Base-by-base conservation (phyloP, 2,329 filamentous ascomycete species). In the Penicillium sp. region DNA sequence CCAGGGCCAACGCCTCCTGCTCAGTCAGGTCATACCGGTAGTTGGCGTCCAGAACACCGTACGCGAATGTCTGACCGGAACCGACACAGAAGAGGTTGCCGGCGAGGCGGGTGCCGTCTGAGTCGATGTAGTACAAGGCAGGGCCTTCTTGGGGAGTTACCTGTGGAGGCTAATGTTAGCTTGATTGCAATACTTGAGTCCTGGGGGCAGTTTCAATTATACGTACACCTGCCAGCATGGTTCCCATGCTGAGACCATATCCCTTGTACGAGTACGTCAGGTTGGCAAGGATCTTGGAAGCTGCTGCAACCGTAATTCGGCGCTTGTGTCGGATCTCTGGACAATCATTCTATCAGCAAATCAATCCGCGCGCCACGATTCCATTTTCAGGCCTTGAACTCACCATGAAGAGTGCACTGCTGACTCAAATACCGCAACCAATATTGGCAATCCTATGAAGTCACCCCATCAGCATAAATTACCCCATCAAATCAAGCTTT, bases 1-100 rank as follows among this genome's bases (percentile, higher is more conserved):
- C 95, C 63, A 99, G 85, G 82, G 95, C 92, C 66, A 99, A 85
- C 51, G 95, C 95, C 69, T 95, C 93, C 76, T 96, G 89, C 65
- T 90, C 90, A 52, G 84, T 87, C 75, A 99, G 79, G 64, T 99
- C 92, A 80, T 96, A 98, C 61, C 83, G 84, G 84, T 99, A 99
- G 82, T 97, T 90, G 60, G 95, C 93, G 75, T 99, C 95, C 67
- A 99, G 84, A 74, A 99, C 95, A 81, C 95, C 95, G 77, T 99
- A 99, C 58, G 95, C 95, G 77, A 99, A 99, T 1, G 95, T 99
- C 85, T 99, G 95, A 76, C 95, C 95, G 54, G 92, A 97, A 54
- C 95, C 95, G 64, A 99, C 95, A 78, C 95, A 99, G 85, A 99
- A 99, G 64, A 99, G 84, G 83, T 99, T 97, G 52, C 95, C 95